Percentiles rank a stretch among this genome's conserved stretches.
Conservation (phyloP, 768 basidiomycete species). For the Gloeophyllum trabeum region DNA sequence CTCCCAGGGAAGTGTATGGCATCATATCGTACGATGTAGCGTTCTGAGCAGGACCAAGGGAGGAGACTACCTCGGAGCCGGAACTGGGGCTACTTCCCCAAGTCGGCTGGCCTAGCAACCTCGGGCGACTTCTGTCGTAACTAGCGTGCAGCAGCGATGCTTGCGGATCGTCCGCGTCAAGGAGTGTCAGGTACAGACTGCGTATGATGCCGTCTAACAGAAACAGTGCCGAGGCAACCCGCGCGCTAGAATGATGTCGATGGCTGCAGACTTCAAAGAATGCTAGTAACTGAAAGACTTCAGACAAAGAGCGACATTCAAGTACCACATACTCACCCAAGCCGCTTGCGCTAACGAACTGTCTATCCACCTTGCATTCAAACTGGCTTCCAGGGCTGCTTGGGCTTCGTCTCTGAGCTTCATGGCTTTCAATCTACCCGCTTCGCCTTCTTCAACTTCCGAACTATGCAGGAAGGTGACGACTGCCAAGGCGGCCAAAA, state of each 20-base stretch:
- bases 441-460: slow-evolving; percentile 37
- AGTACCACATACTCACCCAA: slow-evolving; percentile 37
- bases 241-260: slow-evolving; percentile 41
- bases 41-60: neutral
- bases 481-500: slow-evolving; percentile 51
- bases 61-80: neutral
- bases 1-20: slow-evolving; percentile 2
- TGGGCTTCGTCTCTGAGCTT: slow-evolving; percentile 59
- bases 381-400: slow-evolving; percentile 56
- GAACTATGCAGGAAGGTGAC: slow-evolving; percentile 65
- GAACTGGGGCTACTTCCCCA: slow-evolving; percentile 5
- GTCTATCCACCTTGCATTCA: slow-evolving; percentile 63
- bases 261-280: slow-evolving; percentile 67
- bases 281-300: slow-evolving; percentile 41
- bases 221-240: slow-evolving; percentile 44
- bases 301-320: slow-evolving; percentile 3
- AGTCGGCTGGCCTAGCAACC: slow-evolving; percentile 35
- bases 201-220: slow-evolving; percentile 63
- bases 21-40: neutral
- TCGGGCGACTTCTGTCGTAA: no score
- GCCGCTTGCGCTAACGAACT: slow-evolving; percentile 66
- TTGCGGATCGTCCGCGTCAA: slow-evolving; percentile 48
- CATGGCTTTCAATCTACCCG: slow-evolving; percentile 45
- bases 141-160: slow-evolving; percentile 40
- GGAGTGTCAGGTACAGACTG: slow-evolving; percentile 40